These are phyloP conservation scores for Musa acuminata DNA, from an alignment of 176 grass and related monocot genomes.

Conservation along the genomic window DNA sequence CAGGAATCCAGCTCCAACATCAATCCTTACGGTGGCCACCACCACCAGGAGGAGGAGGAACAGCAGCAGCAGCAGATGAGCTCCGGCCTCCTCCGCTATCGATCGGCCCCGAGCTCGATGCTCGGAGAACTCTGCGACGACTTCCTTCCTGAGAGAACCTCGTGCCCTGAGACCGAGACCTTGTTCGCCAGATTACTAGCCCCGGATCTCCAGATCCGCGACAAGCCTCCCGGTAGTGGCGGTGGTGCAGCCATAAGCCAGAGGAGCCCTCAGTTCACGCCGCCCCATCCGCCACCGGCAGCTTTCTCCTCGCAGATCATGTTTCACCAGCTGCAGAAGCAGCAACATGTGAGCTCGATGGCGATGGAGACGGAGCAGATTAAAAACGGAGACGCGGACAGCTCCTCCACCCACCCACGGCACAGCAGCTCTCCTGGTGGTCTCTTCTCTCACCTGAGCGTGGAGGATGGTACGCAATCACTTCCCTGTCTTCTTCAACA, in stretches of 20 bases:
- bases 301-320: neutral
- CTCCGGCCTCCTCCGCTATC: constrained; percentile 18
- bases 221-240: neutral
- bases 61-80: constrained; percentile 16
- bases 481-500: neutral
- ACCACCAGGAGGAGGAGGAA: neutral
- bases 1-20: neutral
- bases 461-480: constrained; percentile 40
- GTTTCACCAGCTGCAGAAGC: neutral
- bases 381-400: constrained; percentile 1
- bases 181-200: neutral
- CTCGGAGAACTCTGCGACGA: constrained; percentile 13
- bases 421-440: constrained; percentile 86
- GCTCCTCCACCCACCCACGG: constrained; percentile 32
- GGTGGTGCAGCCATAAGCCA: neutral
- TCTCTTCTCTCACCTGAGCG: constrained; percentile 63
- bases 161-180: neutral
- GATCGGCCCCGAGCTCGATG: constrained; percentile 17
- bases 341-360: neutral
- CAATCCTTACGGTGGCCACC: neutral
- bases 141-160: constrained; percentile 8
- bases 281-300: neutral
- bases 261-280: neutral
- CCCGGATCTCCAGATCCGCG: neutral
- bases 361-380: constrained; percentile 40